These are phyloP conservation scores for Delonix regia DNA, from an alignment of 306 rosid species.

Conservation along the genomic window DNA sequence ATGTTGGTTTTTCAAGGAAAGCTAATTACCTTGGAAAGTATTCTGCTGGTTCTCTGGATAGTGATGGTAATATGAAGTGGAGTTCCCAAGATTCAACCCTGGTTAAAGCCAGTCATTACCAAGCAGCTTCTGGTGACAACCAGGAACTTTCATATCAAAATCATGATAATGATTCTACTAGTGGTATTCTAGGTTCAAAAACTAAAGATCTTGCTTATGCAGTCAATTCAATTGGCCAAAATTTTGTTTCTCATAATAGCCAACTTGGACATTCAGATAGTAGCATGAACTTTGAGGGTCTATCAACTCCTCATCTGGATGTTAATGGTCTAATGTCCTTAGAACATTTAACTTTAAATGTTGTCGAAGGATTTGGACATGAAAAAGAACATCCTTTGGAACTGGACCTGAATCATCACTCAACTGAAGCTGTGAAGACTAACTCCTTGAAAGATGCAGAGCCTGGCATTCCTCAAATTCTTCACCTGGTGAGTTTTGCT, in stretches of 20 bases:
- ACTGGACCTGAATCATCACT: conserved; percentile 52
- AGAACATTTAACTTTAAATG: conserved; percentile 55
- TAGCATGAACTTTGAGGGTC: conserved; percentile 58
- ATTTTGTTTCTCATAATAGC: conserved; percentile 56
- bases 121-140: conserved; percentile 66
- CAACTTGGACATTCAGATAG: conserved; percentile 55
- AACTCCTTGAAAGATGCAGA: conserved; percentile 57
- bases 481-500: conserved; percentile 72
- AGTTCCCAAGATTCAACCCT: conserved; percentile 76
- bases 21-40: conserved; percentile 72
- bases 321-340: conserved; percentile 56
- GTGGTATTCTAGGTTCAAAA: conserved; percentile 51
- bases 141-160: conserved; percentile 62
- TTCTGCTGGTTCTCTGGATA: conserved; percentile 85
- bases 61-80: conserved; percentile 90
- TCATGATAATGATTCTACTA: conserved; percentile 58
- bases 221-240: conserved; percentile 51
- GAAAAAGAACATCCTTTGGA: conserved; percentile 56
- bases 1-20: conserved; percentile 73
- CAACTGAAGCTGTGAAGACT: conserved; percentile 48
- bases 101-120: conserved; percentile 55
- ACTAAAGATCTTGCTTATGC: conserved; percentile 51
- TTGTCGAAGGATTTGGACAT: conserved; percentile 52
- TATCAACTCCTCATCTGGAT: conserved; percentile 54
- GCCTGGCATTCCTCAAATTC: conserved; percentile 94